A percentile compares a stretch with the other conserved stretches of the same genome.
phyloP scores from a whole-genome alignment of 345 rosid genomes.

The Syzygium grande region DNA sequence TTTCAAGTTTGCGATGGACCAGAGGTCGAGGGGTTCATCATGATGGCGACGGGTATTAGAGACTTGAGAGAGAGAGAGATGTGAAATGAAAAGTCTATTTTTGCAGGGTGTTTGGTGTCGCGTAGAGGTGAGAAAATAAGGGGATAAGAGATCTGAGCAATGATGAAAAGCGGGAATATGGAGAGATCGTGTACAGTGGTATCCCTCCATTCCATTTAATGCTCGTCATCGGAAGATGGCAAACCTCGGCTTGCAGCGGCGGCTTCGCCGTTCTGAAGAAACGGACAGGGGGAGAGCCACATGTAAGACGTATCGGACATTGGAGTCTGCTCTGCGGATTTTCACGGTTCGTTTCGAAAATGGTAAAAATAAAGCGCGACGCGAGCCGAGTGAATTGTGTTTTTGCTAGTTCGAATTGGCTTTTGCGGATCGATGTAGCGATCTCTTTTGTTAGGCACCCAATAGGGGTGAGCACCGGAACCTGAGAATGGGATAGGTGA shows the following conservation, averaged over 20 bases:
- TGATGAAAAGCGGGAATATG: background rate
- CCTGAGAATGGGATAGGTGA: too few species aligned
- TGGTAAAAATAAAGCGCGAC: background rate
- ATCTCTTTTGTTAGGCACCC: too few species aligned
- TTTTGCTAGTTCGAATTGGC: background rate
- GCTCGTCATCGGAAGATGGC: background rate
- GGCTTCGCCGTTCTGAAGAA: background rate
- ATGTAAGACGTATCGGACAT: background rate
- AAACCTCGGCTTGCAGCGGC: background rate
- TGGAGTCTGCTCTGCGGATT: background rate
- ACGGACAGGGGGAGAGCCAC: background rate
- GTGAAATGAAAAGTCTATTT: background rate
- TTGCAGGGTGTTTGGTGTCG: background rate
- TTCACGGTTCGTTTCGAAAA: background rate
- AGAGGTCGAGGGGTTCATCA: background rate
- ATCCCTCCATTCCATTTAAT: background rate
- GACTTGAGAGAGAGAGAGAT: background rate
- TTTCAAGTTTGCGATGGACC: background rate
- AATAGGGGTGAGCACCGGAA: too few species aligned
- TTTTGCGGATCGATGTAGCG: too few species aligned
- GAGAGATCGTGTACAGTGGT: background rate
- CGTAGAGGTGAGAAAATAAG: background rate
- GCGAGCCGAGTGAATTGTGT: background rate
- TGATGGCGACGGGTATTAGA: background rate
- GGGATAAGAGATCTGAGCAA: background rate